A percentile compares a stretch with the other conserved stretches of the same genome.
These are phyloP conservation scores for Colletotrichum kahawae DNA, from an alignment of 2,329 filamentous ascomycete species.

Conservation along the genomic window DNA sequence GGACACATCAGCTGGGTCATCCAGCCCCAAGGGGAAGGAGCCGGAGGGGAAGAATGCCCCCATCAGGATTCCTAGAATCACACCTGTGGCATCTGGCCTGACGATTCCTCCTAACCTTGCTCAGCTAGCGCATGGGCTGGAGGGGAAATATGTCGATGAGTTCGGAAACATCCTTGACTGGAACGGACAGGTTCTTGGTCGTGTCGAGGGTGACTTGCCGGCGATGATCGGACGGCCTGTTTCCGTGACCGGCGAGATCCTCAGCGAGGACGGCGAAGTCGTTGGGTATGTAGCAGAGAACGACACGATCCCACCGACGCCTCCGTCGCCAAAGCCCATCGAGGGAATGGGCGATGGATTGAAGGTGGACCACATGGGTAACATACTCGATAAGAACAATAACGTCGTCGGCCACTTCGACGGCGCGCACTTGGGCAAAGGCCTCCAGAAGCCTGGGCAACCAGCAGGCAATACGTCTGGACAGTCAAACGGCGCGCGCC, in stretches of 20 bases:
- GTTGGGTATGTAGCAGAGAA: conserved; percentile 51
- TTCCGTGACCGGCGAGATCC: conserved; percentile 49
- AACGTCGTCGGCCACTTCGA: conserved; percentile 54
- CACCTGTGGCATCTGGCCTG: conserved; percentile 40
- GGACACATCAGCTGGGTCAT: neutral
- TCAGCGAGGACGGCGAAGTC: conserved; percentile 46
- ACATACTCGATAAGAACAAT: conserved; percentile 50
- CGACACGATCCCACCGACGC: conserved; percentile 31
- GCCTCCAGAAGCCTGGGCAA: conserved; percentile 43
- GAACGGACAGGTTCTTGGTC: conserved; percentile 55
- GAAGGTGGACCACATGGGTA: conserved; percentile 47
- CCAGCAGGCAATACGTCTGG: neutral
- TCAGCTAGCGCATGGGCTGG: conserved; percentile 44
- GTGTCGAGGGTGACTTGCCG: conserved; percentile 58
- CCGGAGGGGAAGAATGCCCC: conserved; percentile 23
- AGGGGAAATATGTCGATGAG: conserved; percentile 56
- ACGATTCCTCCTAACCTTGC: conserved; percentile 32
- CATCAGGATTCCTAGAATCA: conserved; percentile 45
- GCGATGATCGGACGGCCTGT: conserved; percentile 58
- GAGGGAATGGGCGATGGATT: conserved; percentile 42
- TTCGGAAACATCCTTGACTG: conserved; percentile 58
- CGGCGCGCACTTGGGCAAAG: conserved; percentile 35
- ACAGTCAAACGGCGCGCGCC: neutral
- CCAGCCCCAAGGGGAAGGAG: neutral
- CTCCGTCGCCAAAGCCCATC: conserved; percentile 31